These are phyloP conservation scores for Mytilinidion resinicola DNA, from an alignment of 495 filamentous ascomycete species.

Conservation along the genomic window DNA sequence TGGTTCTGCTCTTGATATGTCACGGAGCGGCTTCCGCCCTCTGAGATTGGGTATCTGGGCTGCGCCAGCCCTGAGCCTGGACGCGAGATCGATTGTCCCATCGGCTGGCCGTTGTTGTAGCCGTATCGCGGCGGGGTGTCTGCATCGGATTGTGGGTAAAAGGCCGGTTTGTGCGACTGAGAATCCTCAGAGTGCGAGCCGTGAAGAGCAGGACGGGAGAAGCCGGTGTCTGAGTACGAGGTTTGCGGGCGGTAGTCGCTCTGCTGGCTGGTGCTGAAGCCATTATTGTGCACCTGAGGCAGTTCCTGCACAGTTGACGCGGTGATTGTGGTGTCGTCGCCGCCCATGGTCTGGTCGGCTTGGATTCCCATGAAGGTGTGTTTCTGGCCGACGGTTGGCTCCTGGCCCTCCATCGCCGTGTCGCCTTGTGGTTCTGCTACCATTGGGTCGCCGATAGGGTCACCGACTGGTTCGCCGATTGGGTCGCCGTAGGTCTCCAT, in stretches of 20 bases:
- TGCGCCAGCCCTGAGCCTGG: constrained; percentile 18
- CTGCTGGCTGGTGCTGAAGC: constrained; percentile 16
- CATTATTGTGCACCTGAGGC: constrained; percentile 21
- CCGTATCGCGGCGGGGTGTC: constrained; percentile 23
- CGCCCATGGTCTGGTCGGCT: constrained; percentile 22
- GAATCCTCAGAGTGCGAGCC: constrained; percentile 6
- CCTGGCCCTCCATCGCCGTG: background rate
- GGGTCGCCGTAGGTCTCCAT: background rate
- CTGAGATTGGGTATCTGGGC: constrained; percentile 7
- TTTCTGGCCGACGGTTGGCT: background rate
- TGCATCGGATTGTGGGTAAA: constrained; percentile 22
- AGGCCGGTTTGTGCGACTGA: constrained; percentile 29
- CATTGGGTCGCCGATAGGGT: constrained; percentile 1
- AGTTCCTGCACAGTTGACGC: constrained; percentile 31
- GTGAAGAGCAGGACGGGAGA: constrained; percentile 28
- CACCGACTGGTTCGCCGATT: no score
- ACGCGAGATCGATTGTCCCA: constrained; percentile 20
- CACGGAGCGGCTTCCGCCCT: constrained; percentile 13
- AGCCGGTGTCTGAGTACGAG: constrained; percentile 39
- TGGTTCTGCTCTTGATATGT: constrained; percentile 33
- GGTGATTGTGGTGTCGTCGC: constrained; percentile 38
- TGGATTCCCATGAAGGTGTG: constrained; percentile 1
- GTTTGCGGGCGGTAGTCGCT: constrained; percentile 36
- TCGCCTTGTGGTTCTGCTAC: background rate
- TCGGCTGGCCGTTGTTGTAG: constrained; percentile 25